Conservation (phyloP, 164 flowering plant genomes). For the Aristolochia californica region DNA sequence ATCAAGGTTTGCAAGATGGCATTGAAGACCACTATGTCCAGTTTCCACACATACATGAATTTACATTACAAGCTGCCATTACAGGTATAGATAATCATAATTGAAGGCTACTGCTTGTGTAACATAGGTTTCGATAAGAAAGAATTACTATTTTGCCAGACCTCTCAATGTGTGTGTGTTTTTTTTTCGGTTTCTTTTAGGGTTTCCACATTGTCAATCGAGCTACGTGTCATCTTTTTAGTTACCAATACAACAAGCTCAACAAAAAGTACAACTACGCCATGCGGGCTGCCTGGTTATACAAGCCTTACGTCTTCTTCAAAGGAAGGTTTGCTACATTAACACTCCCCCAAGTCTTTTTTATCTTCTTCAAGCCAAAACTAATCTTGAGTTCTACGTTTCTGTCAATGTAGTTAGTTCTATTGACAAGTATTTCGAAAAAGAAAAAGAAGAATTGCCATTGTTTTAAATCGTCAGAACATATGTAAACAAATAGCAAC, state of each 20-base stretch:
- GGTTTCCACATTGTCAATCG: not conserved
- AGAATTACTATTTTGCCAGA: not conserved
- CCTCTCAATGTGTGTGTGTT: not conserved
- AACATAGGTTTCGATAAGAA: not conserved
- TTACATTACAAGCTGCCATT: conserved; percentile 37
- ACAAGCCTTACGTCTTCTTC: conserved; percentile 48
- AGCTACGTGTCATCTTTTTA: too few species aligned
- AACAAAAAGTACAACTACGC: conserved; percentile 27
- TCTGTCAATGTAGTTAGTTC: too few species aligned
- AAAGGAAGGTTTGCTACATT: conserved; percentile 33
- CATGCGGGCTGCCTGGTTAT: conserved; percentile 38
- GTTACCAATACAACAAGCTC: conserved; percentile 11
- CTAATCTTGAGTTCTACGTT: too few species aligned
- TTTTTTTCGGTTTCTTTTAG: not conserved
- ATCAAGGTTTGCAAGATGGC: conserved; percentile 29
- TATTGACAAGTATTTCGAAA: too few species aligned
- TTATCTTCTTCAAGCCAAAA: not conserved
- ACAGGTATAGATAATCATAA: conserved; percentile 29
- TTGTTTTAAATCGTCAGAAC: too few species aligned
- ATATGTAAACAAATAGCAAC: too few species aligned
- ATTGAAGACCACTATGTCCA: conserved; percentile 24
- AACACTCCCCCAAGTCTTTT: too few species aligned
- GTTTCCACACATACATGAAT: conserved; percentile 44
- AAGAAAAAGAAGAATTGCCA: too few species aligned
- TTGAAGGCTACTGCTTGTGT: not conserved